phyloP scores from a whole-genome alignment of 352 stramenopile genomes.

The Pythium utonaiense region DNA sequence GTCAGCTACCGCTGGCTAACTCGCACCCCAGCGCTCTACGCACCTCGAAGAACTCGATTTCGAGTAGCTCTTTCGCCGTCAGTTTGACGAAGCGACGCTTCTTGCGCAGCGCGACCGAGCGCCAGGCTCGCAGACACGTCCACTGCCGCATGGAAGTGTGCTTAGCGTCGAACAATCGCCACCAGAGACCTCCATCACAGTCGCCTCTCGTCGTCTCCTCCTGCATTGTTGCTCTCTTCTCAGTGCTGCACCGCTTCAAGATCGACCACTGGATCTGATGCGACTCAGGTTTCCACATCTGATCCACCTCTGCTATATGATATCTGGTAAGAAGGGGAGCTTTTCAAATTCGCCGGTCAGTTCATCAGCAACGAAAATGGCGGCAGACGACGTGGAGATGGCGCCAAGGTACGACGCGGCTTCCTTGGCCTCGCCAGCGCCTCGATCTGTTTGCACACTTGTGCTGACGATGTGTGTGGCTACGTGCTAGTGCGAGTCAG shows the following conservation, averaged over 20 bases:
- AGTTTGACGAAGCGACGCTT: conserved; percentile 36
- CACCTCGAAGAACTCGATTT: conserved; percentile 56
- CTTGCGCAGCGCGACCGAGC: conserved; percentile 30
- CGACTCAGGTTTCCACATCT: neutral
- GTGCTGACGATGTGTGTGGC: too few relatives aligned
- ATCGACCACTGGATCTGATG: conserved; percentile 8
- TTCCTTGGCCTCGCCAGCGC: too few relatives aligned
- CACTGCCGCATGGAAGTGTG: conserved; percentile 29
- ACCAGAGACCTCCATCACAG: conserved; percentile 32
- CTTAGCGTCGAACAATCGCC: conserved; percentile 27
- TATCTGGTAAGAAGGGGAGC: conserved; percentile 10
- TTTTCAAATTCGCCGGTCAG: conserved; percentile 12
- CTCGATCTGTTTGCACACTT: too few relatives aligned
- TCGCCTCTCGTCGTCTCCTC: too few relatives aligned
- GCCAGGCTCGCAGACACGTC: conserved; percentile 42
- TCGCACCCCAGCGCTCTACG: too few relatives aligned
- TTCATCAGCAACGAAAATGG: conserved; percentile 21
- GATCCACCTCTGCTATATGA: conserved; percentile 4
- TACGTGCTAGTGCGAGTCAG: conserved; percentile 15
- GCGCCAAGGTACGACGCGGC: neutral
- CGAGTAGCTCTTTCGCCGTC: conserved; percentile 29
- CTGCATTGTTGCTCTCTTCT: neutral
- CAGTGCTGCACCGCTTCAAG: conserved; percentile 9
- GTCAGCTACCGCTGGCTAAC: too few relatives aligned
- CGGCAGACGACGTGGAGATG: conserved; percentile 27